phyloP scores from a whole-genome alignment of 371 early-diverging fungal genomes.

The Coemansia linderi region DNA sequence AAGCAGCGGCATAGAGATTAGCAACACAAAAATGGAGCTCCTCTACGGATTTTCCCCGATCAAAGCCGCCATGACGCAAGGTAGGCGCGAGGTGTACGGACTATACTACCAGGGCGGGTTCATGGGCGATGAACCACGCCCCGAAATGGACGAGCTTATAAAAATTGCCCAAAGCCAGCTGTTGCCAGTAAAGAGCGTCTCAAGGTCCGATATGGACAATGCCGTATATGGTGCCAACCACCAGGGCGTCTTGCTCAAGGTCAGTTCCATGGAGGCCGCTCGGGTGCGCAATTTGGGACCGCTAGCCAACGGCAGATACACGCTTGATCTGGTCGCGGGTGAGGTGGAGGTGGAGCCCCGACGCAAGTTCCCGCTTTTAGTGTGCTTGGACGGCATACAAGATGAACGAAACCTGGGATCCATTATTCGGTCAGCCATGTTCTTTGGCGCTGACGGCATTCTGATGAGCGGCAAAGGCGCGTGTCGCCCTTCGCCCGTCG shows the following conservation, averaged over 20 bases:
- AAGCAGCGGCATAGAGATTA: background rate
- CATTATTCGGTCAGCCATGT: constrained; percentile 62
- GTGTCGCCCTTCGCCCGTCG: constrained; percentile 58
- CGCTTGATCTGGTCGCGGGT: background rate
- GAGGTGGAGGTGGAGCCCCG: constrained; percentile 10
- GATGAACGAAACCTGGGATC: constrained; percentile 71
- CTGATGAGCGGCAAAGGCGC: constrained; percentile 52
- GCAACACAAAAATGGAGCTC: constrained; percentile 23
- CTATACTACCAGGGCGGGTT: constrained; percentile 15
- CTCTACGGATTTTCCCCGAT: constrained; percentile 27
- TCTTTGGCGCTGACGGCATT: constrained; percentile 65
- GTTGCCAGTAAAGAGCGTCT: constrained; percentile 3
- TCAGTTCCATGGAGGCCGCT: background rate
- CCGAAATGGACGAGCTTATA: constrained; percentile 3
- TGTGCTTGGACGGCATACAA: constrained; percentile 60
- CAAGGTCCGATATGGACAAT: background rate
- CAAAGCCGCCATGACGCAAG: constrained; percentile 27
- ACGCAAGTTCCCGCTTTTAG: constrained; percentile 54
- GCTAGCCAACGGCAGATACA: constrained; percentile 18
- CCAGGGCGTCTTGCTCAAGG: constrained; percentile 37
- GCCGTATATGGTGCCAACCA: constrained; percentile 7
- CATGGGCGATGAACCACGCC: constrained; percentile 18
- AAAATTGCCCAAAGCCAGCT: constrained; percentile 10
- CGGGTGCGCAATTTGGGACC: constrained; percentile 3
- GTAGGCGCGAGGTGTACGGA: constrained; percentile 23